Base-by-base conservation (phyloP, 208 protist species). In the Acanthamoeba culbertsoni region DNA sequence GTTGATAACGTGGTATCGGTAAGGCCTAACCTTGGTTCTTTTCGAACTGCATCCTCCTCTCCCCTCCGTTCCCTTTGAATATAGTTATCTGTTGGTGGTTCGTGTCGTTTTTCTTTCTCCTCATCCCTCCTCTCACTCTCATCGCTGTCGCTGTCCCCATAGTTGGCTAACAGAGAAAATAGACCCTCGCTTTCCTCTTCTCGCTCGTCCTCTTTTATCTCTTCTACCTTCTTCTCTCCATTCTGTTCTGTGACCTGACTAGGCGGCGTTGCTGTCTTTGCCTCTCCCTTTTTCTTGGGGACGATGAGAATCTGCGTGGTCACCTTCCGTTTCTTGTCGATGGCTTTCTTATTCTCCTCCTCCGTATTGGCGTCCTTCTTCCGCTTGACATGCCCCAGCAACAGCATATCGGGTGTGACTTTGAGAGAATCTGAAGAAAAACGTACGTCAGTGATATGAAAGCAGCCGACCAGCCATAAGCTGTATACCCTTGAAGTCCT, bases 231-330 rank as follows among this genome's bases (percentile, higher is more conserved):
- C 51, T 23, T 59, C 51, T 59, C 23, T 14, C 51, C 51, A 23
- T 55, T 55, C 2, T 43, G 18, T 28, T 12, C 18, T 37, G 14
- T 23, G 16, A 62, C 59, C 59, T 65, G 68, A 48, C 7, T 18
- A 10, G 35, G 28, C 68, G 37, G 20, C 0, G 8, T 12, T 0
- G 43, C n/a, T 10, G 71, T 59, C 45, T 2, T 55, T n/a, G 71
- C 71, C 45, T 37, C 62, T 28, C 3, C 35, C 71, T 82, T 82
- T 14, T 82, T 82, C 71, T 82, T 82, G 43, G 71, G 42, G 43
- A 82, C 37, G 71, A 82, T 82, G 42, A 82, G 71, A 26, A 82
- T 82, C 71, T 82, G 71, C 42, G 71, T 82, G 20, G 71, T 82
- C 42, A 82, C 45, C 71, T 55, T 55, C 26, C 71, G 0, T 43